Evolutionary conservation across 176 grass and related monocot genomes (phyloP), one percentile per base, ranked within the genome.

Genomic region (Canna indica): DNA sequence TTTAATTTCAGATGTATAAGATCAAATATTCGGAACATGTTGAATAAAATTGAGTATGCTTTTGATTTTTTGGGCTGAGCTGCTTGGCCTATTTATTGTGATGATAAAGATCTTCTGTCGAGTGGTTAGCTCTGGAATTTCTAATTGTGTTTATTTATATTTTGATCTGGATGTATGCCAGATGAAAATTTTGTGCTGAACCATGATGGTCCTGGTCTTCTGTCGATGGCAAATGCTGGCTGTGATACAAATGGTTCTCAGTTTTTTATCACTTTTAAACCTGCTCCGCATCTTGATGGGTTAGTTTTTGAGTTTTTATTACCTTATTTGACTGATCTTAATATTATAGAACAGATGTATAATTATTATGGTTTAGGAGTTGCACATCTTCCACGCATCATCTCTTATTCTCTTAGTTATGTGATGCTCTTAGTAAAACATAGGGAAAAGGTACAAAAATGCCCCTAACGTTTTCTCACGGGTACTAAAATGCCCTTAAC

Each of bases 181-280:
- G 95, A 99, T 90, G 90, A 99, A 83, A 88, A 85, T 76, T 86
- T 85, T 84, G 46, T 48, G 22, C 80, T 88, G 41, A 70, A 57
- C 17, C 95, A 99, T 86, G 84, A 99, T 85, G 76, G 80, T 47
- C 72, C 85, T 71, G 95, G 95, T 75, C 74, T 99, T 61, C 66
- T 99, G 48, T 93, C 94, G 36, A 99, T 90, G 73, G 90, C 90
- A 81, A 91, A 93, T 78, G 87, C 82, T 80, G 85, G 92, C 27
- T 48, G 76, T 59, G 78, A 83, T 48, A 68, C 85, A 64, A 91
- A 88, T 85, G 90, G 90, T n/a, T 88, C 86, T 30, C 95, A 99
- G 76, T 99, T 99, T 71, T 93, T 90, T 74, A 99, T 99, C 77
- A 99, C 95, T 76, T 99, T 99, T 61, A 87, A 83, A 66, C 48